phyloP scores from a whole-genome alignment of 306 rosid species.

The Sesbania bispinosa region DNA sequence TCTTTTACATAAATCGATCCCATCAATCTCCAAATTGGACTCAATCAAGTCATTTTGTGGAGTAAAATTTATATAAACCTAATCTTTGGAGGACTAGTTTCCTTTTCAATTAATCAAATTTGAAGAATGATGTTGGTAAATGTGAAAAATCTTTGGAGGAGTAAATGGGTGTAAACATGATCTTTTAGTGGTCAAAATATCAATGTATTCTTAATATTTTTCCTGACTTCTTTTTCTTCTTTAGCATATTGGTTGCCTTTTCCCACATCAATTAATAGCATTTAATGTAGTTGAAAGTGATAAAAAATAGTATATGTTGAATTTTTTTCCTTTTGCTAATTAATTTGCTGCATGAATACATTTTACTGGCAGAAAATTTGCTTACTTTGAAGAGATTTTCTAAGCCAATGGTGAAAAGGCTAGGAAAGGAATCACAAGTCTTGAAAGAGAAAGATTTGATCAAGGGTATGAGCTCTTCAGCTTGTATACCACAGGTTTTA shows the following conservation, averaged over 20 bases:
- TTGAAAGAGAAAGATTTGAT: conserved; percentile 76
- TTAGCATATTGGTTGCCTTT: conserved; percentile 16
- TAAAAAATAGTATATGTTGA: conserved; percentile 6
- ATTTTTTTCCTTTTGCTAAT: conserved; percentile 35
- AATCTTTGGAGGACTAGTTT: neutral
- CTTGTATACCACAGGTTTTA: conserved; percentile 73
- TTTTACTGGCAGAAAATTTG: conserved; percentile 56
- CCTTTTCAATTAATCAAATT: conserved; percentile 15
- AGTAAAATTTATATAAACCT: neutral
- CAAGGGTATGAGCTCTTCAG: conserved; percentile 58
- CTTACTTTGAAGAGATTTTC: conserved; percentile 85
- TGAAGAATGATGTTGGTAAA: neutral
- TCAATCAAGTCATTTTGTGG: conserved; percentile 6
- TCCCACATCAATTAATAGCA: neutral
- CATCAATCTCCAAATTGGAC: conserved; percentile 7
- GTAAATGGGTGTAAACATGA: neutral
- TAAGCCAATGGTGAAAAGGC: conserved; percentile 70
- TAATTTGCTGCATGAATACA: conserved; percentile 24
- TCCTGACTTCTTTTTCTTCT: neutral
- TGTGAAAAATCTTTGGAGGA: conserved; percentile 1
- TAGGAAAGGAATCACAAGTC: conserved; percentile 83
- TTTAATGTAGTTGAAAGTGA: conserved; percentile 11
- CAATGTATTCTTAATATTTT: neutral
- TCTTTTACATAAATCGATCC: neutral
- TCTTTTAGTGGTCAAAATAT: neutral